A percentile compares a stretch with the other conserved stretches of the same genome.
These are phyloP conservation scores for Jaapia argillacea DNA, from an alignment of 768 basidiomycete genomes.

Conservation along the genomic window DNA sequence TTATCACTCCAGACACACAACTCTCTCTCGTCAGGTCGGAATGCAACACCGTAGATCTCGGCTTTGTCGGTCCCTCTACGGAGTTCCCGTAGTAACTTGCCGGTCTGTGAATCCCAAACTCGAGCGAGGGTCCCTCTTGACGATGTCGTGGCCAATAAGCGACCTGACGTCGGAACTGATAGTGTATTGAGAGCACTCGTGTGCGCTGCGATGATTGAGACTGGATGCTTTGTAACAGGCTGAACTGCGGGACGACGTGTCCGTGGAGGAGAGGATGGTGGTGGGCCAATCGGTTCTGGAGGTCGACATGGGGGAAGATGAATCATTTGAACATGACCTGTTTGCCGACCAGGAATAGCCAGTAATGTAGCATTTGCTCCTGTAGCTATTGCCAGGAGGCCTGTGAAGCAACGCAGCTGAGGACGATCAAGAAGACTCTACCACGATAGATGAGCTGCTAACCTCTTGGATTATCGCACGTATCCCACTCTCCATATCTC, in stretches of 20 bases:
- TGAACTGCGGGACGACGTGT: constrained; percentile 49
- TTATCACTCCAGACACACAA: constrained; percentile 94
- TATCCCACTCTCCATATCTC: constrained; percentile 75
- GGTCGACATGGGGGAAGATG: constrained; percentile 74
- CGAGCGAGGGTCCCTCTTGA: constrained; percentile 77
- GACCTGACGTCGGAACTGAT: constrained; percentile 67
- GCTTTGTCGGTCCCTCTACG: constrained; percentile 84
- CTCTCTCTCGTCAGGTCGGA: constrained; percentile 78
- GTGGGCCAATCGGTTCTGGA: constrained; percentile 46
- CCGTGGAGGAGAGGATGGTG: constrained; percentile 37
- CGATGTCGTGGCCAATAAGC: constrained; percentile 77
- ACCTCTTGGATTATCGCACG: constrained; percentile 82
- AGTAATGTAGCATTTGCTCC: constrained; percentile 72
- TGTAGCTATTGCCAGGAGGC: constrained; percentile 74
- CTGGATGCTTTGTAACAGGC: constrained; percentile 49
- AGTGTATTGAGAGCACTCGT: constrained; percentile 70
- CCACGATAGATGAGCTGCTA: constrained; percentile 12
- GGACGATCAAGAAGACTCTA: neutral
- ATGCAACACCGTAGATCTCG: constrained; percentile 84
- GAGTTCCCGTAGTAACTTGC: constrained; percentile 70
- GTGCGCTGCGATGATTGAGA: constrained; percentile 80
- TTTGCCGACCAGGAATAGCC: constrained; percentile 75
- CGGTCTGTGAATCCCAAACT: constrained; percentile 71
- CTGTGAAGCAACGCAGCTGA: constrained; percentile 25
- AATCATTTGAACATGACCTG: constrained; percentile 81